phyloP scores from a whole-genome alignment of 1,284 basidiomycete species.

The Somion occarium region DNA sequence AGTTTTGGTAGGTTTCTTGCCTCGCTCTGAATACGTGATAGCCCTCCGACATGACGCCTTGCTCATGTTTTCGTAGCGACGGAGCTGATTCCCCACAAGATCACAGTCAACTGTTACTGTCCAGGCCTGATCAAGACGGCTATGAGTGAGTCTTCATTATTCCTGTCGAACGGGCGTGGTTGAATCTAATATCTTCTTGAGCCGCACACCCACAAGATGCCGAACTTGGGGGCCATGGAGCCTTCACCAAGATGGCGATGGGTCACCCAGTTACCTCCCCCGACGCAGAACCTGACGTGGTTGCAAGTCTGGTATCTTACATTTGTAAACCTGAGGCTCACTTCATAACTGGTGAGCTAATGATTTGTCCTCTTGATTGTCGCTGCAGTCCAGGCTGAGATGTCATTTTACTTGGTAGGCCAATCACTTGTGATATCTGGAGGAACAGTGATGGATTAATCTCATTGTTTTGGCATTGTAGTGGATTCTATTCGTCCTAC shows the following conservation, averaged over 20 bases:
- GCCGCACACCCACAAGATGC: not conserved
- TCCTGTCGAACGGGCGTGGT: too few species aligned
- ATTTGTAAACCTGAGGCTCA: conserved; percentile 6
- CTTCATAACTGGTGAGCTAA: conserved; percentile 6
- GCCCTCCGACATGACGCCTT: not conserved
- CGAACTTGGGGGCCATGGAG: not conserved
- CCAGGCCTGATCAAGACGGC: conserved; percentile 15
- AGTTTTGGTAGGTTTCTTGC: conserved; percentile 11
- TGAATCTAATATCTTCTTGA: too few species aligned
- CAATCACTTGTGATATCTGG: too few species aligned
- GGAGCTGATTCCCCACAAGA: conserved; percentile 13
- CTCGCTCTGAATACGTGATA: not conserved
- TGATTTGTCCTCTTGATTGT: too few species aligned
- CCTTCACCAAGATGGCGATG: not conserved
- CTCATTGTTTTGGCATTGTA: too few species aligned
- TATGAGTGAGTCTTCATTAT: conserved; percentile 13
- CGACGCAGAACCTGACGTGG: conserved; percentile 1
- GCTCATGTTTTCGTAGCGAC: conserved; percentile 7
- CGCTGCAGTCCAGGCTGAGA: too few species aligned
- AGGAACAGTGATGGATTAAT: not conserved
- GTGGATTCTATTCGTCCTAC: too few species aligned
- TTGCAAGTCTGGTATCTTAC: conserved; percentile 3
- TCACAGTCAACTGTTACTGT: conserved; percentile 18
- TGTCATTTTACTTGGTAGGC: too few species aligned
- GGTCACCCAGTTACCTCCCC: conserved; percentile 1